These are phyloP conservation scores for Russula emetica DNA, from an alignment of 768 basidiomycete genomes.

Conservation along the genomic window DNA sequence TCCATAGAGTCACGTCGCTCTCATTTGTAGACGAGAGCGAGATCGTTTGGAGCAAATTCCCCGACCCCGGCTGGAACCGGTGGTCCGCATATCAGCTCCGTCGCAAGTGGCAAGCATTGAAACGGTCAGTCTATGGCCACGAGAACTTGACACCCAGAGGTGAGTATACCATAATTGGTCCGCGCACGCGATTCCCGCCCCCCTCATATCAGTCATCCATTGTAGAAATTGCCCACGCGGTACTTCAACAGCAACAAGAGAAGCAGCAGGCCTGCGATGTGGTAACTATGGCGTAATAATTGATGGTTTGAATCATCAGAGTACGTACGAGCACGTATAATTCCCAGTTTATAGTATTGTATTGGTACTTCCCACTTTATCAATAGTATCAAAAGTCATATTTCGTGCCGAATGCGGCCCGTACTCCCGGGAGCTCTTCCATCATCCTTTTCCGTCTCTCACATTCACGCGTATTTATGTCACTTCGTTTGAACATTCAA, in stretches of 20 bases:
- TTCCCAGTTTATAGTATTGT: neutral
- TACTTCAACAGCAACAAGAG: neutral
- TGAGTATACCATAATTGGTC: neutral
- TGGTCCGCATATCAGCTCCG: slow-evolving; percentile 12
- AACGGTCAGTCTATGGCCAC: neutral
- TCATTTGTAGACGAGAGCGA: slow-evolving; percentile 15
- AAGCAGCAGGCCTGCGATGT: neutral
- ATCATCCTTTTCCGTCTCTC: too few species aligned
- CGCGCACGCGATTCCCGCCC: too few species aligned
- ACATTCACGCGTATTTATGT: too few species aligned
- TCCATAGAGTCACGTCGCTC: slow-evolving; percentile 13
- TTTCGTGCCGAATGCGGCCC: too few species aligned
- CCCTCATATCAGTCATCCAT: neutral
- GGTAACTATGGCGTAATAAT: neutral
- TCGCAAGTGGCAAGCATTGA: slow-evolving; percentile 8
- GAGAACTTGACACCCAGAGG: slow-evolving; percentile 1
- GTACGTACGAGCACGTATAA: neutral
- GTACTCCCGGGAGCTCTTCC: too few species aligned
- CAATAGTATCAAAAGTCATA: too few species aligned
- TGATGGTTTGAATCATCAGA: neutral
- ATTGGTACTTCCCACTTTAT: too few species aligned
- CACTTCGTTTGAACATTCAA: too few species aligned
- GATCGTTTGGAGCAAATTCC: slow-evolving; percentile 17
- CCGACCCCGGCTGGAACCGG: slow-evolving; percentile 17
- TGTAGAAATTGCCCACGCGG: slow-evolving; percentile 5